Base-by-base conservation (phyloP, 106 monocot genomes). In the Acorus calamus region DNA sequence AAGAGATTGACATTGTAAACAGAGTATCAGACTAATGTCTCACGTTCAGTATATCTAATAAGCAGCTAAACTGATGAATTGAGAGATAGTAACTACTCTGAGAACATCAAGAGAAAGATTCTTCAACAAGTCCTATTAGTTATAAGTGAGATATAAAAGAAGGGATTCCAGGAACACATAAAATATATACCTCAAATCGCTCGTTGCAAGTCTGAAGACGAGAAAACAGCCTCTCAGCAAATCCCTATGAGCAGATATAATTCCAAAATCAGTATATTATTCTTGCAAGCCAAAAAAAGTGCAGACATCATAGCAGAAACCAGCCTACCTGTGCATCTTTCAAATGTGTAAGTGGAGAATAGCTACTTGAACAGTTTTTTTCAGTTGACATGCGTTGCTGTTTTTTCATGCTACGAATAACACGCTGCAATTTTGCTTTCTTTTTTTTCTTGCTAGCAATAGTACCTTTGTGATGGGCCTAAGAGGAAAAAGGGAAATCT, bases 401-500 rank as follows among this genome's bases (percentile, higher is more conserved):
- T 54, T 69, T 82, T 83, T 91, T 91, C 84, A 96, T 87, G 60
- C 80, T 88, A 47, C 87, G 90, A 44, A 79, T 60, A 4, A 77
- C 87, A 72, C 96, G 87, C 63, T 96, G 84, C 69, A 96, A 58
- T 73, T 96, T 96, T 71, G 96, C 96, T 60, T 91, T 87, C 80
- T 96, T 96, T 77, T 96, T 96, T 82, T 90, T 91, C 83, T 96
- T 96, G 68, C 87, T 96, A 47, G 96, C 72, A 62, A 59, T 44
- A 46, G 96, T 96, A 54, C 96, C 96, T 67, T 87, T 96, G 49
- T 85, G 73, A 63, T 85, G 63, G 62, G 96, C 91, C 96, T 96
- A 42, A 6, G 73, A 52, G 8, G 5, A 41, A 62, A 59, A 42
- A 12, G 55, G 11, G n/a, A 67, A 67, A 2, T 71, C 52, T 73